Evolutionary conservation across 2,329 filamentous ascomycete species (phyloP).

Genomic region (Aspergillus calidoustus): DNA sequence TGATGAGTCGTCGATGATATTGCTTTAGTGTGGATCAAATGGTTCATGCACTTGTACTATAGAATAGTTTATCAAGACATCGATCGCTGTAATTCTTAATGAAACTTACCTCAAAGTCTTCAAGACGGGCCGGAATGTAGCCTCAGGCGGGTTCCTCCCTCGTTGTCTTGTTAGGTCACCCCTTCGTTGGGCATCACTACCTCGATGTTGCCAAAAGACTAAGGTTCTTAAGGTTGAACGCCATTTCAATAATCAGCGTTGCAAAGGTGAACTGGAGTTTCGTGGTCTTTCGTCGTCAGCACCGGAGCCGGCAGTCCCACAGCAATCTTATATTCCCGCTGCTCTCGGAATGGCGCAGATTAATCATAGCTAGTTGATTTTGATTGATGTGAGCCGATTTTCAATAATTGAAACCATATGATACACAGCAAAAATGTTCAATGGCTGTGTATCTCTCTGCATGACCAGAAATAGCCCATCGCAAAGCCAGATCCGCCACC

Average conservation of each 20-base stretch:
- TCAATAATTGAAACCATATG: not conserved
- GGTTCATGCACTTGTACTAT: not conserved
- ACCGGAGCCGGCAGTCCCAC: not conserved
- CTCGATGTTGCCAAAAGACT: not conserved
- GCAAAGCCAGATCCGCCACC: not conserved
- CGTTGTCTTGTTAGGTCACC: not conserved
- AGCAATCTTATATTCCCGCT: not conserved
- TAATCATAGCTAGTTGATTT: not conserved
- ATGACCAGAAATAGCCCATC: too few species aligned
- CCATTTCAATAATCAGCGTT: not conserved
- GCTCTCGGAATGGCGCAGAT: not conserved
- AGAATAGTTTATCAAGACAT: not conserved
- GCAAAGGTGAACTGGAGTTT: not conserved
- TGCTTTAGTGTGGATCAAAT: not conserved
- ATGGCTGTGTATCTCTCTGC: not conserved
- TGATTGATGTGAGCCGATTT: not conserved
- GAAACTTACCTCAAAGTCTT: not conserved
- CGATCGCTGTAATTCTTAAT: not conserved
- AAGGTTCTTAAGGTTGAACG: not conserved
- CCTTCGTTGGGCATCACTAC: not conserved
- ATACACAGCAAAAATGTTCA: too few species aligned
- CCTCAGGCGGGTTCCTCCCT: not conserved
- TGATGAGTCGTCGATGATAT: not conserved
- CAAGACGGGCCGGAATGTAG: not conserved
- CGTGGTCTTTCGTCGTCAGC: not conserved